A percentile compares a stretch with the other conserved stretches of the same genome.
Evolutionary conservation across 31 red algal species (phyloP).

Genomic region (Odonthalia washingtoniensis): DNA sequence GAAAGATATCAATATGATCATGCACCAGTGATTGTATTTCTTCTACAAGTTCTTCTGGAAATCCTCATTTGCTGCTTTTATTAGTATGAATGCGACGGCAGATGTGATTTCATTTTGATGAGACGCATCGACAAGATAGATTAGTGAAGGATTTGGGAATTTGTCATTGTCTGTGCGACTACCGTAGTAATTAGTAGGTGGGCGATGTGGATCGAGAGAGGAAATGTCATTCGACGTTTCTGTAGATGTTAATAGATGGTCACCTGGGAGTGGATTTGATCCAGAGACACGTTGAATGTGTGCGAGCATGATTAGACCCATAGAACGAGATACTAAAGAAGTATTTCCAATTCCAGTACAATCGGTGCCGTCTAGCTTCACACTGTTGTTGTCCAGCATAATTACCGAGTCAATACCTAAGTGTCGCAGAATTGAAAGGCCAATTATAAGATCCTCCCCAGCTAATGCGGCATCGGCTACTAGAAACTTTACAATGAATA

Average conservation of each 20-base stretch:
- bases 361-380: constrained; percentile 23
- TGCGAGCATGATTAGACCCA: background rate
- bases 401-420: background rate
- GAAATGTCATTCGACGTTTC: no score
- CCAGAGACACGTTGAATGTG: background rate
- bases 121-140: background rate
- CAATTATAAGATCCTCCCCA: constrained; percentile 21
- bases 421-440: background rate
- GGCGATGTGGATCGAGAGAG: no score
- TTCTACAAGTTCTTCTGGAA: background rate
- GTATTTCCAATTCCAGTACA: background rate
- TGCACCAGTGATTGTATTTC: background rate
- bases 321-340: background rate
- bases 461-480: constrained; percentile 14
- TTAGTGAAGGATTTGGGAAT: background rate
- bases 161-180: background rate
- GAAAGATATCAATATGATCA: background rate
- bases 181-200: background rate
- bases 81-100: background rate
- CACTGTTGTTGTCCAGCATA: constrained; percentile 5
- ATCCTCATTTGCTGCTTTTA: background rate
- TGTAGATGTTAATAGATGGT: no score
- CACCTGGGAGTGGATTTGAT: background rate
- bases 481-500: background rate
- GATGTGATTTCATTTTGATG: background rate